Evolutionary conservation across 2,329 filamentous ascomycete genomes (phyloP).

Genomic region (Colletotrichum cuscutae): DNA sequence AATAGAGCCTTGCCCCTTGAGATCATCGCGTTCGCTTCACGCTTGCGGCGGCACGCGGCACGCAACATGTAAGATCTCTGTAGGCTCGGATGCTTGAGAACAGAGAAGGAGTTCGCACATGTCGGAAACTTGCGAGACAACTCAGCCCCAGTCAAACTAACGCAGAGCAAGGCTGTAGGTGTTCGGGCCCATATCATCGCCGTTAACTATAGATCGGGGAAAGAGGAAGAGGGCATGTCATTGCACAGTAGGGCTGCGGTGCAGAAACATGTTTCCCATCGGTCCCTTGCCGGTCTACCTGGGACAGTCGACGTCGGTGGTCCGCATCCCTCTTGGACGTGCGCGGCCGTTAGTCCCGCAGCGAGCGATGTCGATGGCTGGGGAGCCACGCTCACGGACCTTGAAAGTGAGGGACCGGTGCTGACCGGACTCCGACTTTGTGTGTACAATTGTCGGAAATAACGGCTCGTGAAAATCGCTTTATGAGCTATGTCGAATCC

Average conservation of each 20-base stretch:
- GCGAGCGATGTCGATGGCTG: constrained; percentile 15
- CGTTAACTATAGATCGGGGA: not conserved
- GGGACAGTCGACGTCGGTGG: constrained; percentile 25
- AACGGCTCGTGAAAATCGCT: not conserved
- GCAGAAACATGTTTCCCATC: constrained; percentile 16
- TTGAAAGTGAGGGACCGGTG: not conserved
- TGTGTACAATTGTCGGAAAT: not conserved
- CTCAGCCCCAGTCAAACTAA: not conserved
- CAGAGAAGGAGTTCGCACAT: not conserved
- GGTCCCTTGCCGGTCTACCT: not conserved
- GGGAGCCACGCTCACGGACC: constrained; percentile 13
- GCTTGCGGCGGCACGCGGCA: not conserved
- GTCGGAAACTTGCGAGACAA: not conserved
- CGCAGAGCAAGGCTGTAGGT: not conserved
- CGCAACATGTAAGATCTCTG: not conserved
- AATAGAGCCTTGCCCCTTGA: not conserved
- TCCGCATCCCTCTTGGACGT: constrained; percentile 22
- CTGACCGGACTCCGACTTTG: not conserved
- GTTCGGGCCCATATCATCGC: not conserved
- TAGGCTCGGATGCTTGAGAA: not conserved
- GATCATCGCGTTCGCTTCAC: not conserved
- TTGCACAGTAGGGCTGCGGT: not conserved
- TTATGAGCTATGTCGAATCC: not conserved
- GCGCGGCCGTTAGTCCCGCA: constrained; percentile 12
- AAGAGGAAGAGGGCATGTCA: not conserved